Conservation (phyloP, 352 stramenopile genomes). For the Phytopythium helicoides region DNA sequence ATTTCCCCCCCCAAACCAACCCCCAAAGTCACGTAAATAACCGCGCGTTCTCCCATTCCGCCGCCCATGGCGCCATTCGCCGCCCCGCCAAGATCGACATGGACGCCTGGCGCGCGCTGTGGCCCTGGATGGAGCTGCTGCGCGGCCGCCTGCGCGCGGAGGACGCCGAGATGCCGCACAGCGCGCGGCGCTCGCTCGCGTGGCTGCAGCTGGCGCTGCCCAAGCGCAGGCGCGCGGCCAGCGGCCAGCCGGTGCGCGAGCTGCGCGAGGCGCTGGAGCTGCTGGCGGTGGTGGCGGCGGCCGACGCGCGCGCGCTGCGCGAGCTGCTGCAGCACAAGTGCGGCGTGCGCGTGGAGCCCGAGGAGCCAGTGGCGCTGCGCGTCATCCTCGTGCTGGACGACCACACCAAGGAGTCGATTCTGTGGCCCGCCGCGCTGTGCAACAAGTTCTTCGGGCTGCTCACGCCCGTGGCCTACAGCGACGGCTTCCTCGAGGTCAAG, state of each 20-base stretch:
- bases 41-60: no score
- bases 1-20: no score
- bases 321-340: conserved; percentile 28
- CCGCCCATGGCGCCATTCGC: no score
- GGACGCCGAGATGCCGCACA: conserved; percentile 7
- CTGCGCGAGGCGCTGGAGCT: conserved; percentile 29
- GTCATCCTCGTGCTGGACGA: conserved; percentile 35
- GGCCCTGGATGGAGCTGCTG: conserved; percentile 30
- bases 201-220: conserved; percentile 27
- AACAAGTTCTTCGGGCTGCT: conserved; percentile 18
- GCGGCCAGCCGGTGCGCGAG: conserved; percentile 15
- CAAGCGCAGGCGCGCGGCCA: conserved; percentile 23
- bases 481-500: conserved; percentile 17
- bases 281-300: conserved; percentile 21
- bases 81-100: conserved; percentile 9
- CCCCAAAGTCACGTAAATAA: no score
- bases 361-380: conserved; percentile 10
- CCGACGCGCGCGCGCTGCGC: conserved; percentile 14
- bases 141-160: conserved; percentile 23
- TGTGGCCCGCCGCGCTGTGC: conserved; percentile 20
- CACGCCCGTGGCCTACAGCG: background rate
- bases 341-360: conserved; percentile 13
- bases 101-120: conserved; percentile 19
- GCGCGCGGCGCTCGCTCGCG: conserved; percentile 5
- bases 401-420: conserved; percentile 23